phyloP scores from a whole-genome alignment of 192 early-diverging fungal genomes.

The Umbelopsis sp. region DNA sequence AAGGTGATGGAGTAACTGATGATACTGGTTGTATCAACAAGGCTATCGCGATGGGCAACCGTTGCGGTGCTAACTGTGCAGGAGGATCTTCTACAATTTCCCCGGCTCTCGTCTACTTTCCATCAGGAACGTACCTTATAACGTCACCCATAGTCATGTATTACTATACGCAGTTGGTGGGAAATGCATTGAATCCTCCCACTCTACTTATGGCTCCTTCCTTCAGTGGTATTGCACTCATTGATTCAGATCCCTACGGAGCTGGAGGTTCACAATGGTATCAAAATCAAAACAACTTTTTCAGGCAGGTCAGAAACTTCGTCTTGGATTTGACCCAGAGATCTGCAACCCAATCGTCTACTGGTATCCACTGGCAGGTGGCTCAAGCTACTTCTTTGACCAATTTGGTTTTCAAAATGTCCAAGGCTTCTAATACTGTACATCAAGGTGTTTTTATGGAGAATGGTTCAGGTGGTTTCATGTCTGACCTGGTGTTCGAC shows the following conservation, averaged over 20 bases:
- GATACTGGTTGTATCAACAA: conserved; percentile 45
- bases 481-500: conserved; percentile 42
- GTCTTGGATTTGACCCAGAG: conserved; percentile 37
- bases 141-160: conserved; percentile 34
- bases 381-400: conserved; percentile 42
- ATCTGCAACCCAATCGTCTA: conserved; percentile 15
- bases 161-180: conserved; percentile 47
- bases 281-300: conserved; percentile 46
- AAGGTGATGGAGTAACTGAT: conserved; percentile 42
- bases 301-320: conserved; percentile 45
- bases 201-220: conserved; percentile 33
- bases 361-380: conserved; percentile 47
- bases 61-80: conserved; percentile 32
- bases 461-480: conserved; percentile 50
- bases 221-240: conserved; percentile 40
- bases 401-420: conserved; percentile 39
- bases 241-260: conserved; percentile 44
- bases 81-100: conserved; percentile 34
- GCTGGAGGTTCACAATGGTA: conserved; percentile 33
- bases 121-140: conserved; percentile 41
- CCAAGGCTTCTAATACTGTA: conserved; percentile 10
- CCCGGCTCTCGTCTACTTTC: conserved; percentile 46
- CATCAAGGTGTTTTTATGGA: conserved; percentile 50
- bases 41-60: conserved; percentile 36
- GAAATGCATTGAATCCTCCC: conserved; percentile 38